Conservation (phyloP, 345 rosid species). For the Sisymbrium irio region DNA sequence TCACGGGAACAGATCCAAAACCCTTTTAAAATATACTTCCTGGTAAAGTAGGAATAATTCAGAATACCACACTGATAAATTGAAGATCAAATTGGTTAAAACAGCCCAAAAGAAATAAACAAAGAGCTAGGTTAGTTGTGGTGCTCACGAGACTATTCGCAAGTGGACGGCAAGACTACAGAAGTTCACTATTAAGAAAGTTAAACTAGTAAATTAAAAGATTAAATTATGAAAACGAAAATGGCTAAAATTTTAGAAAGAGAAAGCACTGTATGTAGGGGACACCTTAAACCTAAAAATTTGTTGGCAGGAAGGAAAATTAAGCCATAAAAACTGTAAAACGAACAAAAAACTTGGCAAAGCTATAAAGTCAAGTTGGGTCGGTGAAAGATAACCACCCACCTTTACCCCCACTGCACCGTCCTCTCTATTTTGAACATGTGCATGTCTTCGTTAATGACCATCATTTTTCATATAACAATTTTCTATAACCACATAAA, state of each 20-base stretch:
- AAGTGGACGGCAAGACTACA: conserved; percentile 26
- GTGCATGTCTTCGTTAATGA: conserved; percentile 1
- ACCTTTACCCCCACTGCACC: conserved; percentile 9
- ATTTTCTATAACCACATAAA: neutral
- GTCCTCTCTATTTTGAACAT: conserved; percentile 21
- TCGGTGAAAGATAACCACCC: conserved; percentile 30
- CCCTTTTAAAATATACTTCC: neutral
- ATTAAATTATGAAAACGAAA: neutral
- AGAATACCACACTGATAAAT: neutral
- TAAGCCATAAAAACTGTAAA: neutral
- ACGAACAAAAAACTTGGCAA: conserved; percentile 1
- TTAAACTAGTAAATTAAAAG: neutral
- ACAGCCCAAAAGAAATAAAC: neutral
- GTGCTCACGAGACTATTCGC: conserved; percentile 24
- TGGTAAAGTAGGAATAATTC: conserved; percentile 22
- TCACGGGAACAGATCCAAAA: conserved; percentile 19
- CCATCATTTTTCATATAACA: neutral
- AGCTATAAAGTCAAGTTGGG: conserved; percentile 36
- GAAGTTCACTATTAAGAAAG: conserved; percentile 15
- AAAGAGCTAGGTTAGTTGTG: conserved; percentile 12
- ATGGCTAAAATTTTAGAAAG: neutral
- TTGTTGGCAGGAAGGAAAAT: neutral
- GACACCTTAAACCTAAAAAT: neutral
- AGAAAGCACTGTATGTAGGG: neutral
- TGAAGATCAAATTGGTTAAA: too few species aligned